A percentile compares a stretch with the other conserved stretches of the same genome.
Conservation (phyloP, 2,329 filamentous ascomycete species). For the Botrytis sinoallii region DNA sequence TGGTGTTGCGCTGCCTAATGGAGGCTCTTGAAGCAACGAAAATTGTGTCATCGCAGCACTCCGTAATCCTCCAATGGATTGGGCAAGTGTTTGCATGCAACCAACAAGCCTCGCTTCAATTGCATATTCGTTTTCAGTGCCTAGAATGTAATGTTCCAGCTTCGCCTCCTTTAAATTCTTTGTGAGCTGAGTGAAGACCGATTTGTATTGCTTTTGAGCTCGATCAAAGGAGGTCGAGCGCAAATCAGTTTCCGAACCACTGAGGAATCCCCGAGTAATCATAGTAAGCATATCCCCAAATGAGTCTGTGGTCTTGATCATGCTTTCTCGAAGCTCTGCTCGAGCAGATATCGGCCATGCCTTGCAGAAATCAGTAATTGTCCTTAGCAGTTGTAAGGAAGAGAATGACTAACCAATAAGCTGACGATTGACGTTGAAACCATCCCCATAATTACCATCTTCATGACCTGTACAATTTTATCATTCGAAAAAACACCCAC, state of each 20-base stretch:
- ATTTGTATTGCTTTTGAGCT: conserved; percentile 61
- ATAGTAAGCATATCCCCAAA: conserved; percentile 78
- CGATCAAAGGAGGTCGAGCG: conserved; percentile 61
- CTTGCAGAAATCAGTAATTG: conserved; percentile 3
- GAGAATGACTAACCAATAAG: conserved; percentile 55
- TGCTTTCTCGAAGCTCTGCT: conserved; percentile 66
- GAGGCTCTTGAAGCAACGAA: conserved; percentile 66
- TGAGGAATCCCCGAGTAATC: conserved; percentile 80
- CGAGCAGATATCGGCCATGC: conserved; percentile 70
- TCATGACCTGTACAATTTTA: conserved; percentile 78
- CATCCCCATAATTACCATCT: conserved; percentile 80
- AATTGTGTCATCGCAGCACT: conserved; percentile 91
- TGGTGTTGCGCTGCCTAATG: conserved; percentile 23
- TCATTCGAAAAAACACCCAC: conserved; percentile 75
- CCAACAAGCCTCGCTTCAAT: conserved; percentile 78
- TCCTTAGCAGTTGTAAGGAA: too few species aligned
- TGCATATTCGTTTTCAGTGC: conserved; percentile 73
- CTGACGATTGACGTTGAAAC: conserved; percentile 70
- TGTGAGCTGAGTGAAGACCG: conserved; percentile 66
- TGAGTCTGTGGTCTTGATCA: conserved; percentile 70
- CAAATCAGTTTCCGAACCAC: conserved; percentile 76
- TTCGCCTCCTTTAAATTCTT: conserved; percentile 82
- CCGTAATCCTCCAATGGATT: conserved; percentile 84
- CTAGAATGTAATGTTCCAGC: conserved; percentile 80
- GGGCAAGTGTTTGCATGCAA: conserved; percentile 79